phyloP scores from a whole-genome alignment of 2,329 filamentous ascomycete species.

The Lojkania enalia region DNA sequence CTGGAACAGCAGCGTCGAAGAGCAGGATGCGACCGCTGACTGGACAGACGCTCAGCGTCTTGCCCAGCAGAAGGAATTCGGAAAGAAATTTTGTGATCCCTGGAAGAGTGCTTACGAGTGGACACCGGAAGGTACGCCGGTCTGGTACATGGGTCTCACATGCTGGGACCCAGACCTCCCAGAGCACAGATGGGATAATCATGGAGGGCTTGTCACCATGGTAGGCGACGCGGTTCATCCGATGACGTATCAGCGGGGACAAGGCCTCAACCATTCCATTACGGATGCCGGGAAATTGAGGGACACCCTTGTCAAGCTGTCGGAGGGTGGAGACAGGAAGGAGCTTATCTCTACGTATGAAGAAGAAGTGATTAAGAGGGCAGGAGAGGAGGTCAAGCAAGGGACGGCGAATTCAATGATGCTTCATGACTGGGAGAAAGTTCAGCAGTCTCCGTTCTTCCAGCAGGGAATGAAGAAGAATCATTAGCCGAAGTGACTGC shows the following conservation, averaged over 20 bases:
- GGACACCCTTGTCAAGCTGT: constrained; percentile 32
- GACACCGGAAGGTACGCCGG: constrained; percentile 35
- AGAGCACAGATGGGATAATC: constrained; percentile 39
- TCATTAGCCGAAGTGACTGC: no score
- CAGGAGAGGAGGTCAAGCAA: constrained; percentile 37
- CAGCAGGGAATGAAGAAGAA: constrained; percentile 37
- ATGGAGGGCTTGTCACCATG: constrained; percentile 41
- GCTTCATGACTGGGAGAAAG: constrained; percentile 44
- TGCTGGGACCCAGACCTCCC: constrained; percentile 41
- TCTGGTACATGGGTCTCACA: constrained; percentile 41
- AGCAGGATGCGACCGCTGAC: constrained; percentile 45
- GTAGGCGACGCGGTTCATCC: constrained; percentile 48
- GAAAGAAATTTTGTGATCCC: constrained; percentile 48
- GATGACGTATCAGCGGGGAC: constrained; percentile 52
- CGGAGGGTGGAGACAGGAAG: constrained; percentile 25
- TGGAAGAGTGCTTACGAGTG: constrained; percentile 47
- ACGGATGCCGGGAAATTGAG: constrained; percentile 49
- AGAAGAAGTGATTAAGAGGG: constrained; percentile 48
- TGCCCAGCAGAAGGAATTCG: constrained; percentile 46
- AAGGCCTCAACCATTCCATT: constrained; percentile 55
- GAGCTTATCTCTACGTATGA: constrained; percentile 47
- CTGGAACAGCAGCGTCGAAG: constrained; percentile 45
- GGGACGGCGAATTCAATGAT: constrained; percentile 38
- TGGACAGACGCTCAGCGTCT: constrained; percentile 44
- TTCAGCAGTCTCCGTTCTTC: constrained; percentile 39